These are phyloP conservation scores for Saccharum officinarum DNA, from an alignment of 176 grass and related monocot species.

Conservation along the genomic window DNA sequence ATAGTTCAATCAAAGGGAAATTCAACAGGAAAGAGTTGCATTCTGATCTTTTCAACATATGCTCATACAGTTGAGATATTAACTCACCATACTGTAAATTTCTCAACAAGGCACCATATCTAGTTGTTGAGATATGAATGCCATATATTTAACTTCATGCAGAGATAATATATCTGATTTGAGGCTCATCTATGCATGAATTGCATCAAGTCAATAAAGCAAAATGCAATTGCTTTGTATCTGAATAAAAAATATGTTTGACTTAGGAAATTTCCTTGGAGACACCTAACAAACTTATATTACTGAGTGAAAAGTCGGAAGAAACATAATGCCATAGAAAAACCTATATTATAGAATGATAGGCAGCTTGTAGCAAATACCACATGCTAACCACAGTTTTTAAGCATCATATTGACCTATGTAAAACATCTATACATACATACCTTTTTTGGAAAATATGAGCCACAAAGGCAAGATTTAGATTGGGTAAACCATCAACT, in stretches of 20 bases:
- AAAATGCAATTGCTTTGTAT: neutral
- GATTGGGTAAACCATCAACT: slow-evolving; percentile 93
- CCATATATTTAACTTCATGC: neutral
- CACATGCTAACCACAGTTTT: slow-evolving; percentile 9
- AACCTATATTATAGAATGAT: neutral
- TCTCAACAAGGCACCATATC: neutral
- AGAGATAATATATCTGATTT: neutral
- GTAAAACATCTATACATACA: neutral
- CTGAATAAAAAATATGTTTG: neutral
- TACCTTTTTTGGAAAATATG: slow-evolving; percentile 99
- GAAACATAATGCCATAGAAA: neutral
- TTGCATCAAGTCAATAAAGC: neutral
- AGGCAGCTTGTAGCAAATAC: slow-evolving; percentile 12
- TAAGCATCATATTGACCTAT: slow-evolving; percentile 7
- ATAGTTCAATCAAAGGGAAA: neutral
- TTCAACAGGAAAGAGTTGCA: neutral
- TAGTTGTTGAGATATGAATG: neutral
- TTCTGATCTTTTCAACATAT: neutral
- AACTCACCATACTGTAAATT: slow-evolving; percentile 1
- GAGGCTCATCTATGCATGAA: neutral
- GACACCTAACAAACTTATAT: neutral
- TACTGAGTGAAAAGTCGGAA: slow-evolving; percentile 2
- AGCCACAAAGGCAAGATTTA: slow-evolving; percentile 97
- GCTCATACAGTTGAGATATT: neutral
- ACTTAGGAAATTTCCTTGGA: neutral